Conservation (phyloP, 768 basidiomycete species). For the Russula dissimulans region DNA sequence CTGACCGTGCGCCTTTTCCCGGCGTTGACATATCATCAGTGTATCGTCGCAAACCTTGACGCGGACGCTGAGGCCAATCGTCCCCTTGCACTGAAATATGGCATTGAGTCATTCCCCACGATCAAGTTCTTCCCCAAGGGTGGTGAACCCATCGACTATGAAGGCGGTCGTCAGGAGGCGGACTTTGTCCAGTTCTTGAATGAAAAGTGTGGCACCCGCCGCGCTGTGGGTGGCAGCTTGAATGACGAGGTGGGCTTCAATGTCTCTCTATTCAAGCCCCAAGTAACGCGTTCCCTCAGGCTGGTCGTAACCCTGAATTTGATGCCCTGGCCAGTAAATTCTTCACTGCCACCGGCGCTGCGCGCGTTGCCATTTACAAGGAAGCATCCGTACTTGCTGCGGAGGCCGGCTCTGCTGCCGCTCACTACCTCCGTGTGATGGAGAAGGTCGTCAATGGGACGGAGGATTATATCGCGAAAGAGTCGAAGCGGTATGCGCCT, state of each 20-base stretch:
- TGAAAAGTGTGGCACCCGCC: constrained; percentile 77
- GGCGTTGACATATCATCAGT: constrained; percentile 38
- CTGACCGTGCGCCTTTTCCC: background rate
- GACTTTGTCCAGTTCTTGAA: constrained; percentile 78
- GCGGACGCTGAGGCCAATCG: constrained; percentile 79
- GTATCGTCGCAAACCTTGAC: constrained; percentile 84
- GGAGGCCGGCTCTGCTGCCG: constrained; percentile 42
- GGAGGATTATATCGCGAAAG: constrained; percentile 76
- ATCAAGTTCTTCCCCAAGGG: constrained; percentile 89
- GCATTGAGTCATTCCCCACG: constrained; percentile 77
- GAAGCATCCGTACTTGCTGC: constrained; percentile 51
- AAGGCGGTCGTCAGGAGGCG: constrained; percentile 58
- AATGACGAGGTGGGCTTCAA: constrained; percentile 43
- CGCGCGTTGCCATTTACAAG: constrained; percentile 51
- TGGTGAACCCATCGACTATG: constrained; percentile 51
- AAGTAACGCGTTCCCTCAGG: constrained; percentile 34
- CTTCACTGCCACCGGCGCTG: constrained; percentile 47
- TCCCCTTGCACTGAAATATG: constrained; percentile 60
- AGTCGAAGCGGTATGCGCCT: constrained; percentile 59
- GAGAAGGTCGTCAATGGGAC: constrained; percentile 68
- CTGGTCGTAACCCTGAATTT: constrained; percentile 70
- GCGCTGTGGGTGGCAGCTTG: constrained; percentile 75
- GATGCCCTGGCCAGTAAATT: constrained; percentile 73
- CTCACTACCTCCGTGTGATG: constrained; percentile 87
- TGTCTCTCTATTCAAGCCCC: background rate